phyloP scores from a whole-genome alignment of 257 asterid species.

The Solanum tarapatanum region DNA sequence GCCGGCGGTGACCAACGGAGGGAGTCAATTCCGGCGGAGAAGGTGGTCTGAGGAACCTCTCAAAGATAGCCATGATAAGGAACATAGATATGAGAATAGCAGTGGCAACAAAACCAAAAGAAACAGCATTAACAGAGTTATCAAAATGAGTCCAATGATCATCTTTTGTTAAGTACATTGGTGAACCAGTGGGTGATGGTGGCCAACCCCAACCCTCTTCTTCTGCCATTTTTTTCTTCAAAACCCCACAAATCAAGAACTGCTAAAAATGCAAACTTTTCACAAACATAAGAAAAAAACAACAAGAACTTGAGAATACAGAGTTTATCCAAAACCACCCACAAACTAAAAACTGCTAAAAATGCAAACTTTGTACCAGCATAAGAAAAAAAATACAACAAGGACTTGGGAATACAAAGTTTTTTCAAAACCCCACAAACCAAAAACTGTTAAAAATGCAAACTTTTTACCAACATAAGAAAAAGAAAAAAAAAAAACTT shows the following conservation, averaged over 20 bases:
- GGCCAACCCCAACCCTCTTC: constrained; percentile 51
- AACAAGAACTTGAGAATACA: background rate
- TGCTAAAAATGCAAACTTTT: background rate
- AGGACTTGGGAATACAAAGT: background rate
- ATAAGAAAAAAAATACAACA: background rate
- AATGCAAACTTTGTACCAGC: background rate
- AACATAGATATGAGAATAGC: constrained; percentile 91
- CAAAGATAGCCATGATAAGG: constrained; percentile 87
- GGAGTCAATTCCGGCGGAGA: constrained; percentile 50
- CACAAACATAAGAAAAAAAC: background rate
- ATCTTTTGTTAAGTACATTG: constrained; percentile 43
- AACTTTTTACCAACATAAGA: background rate
- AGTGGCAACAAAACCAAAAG: constrained; percentile 92
- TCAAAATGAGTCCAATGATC: constrained; percentile 90
- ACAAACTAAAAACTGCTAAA: background rate
- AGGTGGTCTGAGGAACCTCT: constrained; percentile 58
- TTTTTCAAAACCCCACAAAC: background rate
- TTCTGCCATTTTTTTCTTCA: constrained; percentile 33
- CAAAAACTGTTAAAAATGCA: background rate
- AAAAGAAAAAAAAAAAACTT: background rate
- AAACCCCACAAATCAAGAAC: background rate
- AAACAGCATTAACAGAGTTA: constrained; percentile 78
- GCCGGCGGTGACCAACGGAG: constrained; percentile 16
- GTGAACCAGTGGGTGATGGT: constrained; percentile 41
- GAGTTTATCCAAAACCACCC: background rate